Evolutionary conservation across 345 rosid genomes (phyloP).

Genomic region (Arabidopsis suecica): DNA sequence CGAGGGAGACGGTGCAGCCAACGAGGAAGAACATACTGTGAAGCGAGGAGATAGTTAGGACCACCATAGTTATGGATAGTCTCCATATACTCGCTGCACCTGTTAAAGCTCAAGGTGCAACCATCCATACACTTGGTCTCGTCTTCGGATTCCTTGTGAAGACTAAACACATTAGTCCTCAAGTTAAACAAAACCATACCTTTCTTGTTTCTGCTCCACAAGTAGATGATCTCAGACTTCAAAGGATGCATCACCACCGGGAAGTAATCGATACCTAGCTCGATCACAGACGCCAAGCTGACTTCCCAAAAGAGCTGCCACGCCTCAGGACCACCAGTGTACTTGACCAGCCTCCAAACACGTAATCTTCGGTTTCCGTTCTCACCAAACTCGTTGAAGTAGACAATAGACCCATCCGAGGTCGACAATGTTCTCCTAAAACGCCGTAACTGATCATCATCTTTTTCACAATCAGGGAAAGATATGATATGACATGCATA

Average conservation of each 20-base stretch:
- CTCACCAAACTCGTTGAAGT: too few relatives aligned
- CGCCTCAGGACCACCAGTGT: slow-evolving; percentile 14
- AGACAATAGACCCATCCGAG: too few relatives aligned
- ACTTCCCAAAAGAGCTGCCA: slow-evolving; percentile 32
- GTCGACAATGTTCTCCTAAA: too few relatives aligned
- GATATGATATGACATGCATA: too few relatives aligned
- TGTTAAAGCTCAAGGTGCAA: too few relatives aligned
- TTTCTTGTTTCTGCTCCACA: slow-evolving; percentile 4
- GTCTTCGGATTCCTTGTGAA: slow-evolving; percentile 3
- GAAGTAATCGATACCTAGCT: neutral
- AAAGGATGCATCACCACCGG: neutral
- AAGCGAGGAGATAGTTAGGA: slow-evolving; percentile 10
- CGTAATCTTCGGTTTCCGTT: neutral
- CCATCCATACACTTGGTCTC: too few relatives aligned
- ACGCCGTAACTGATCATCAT: too few relatives aligned
- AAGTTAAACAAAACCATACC: slow-evolving; percentile 27
- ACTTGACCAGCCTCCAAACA: slow-evolving; percentile 35
- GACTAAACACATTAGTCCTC: slow-evolving; percentile 16
- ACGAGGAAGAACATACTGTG: slow-evolving; percentile 35
- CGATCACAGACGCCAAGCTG: neutral
- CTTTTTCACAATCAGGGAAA: too few relatives aligned
- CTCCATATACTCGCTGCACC: too few relatives aligned
- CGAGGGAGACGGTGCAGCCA: slow-evolving; percentile 34
- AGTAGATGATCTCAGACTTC: slow-evolving; percentile 25
- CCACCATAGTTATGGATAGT: too few relatives aligned